A percentile compares a stretch with the other conserved stretches of the same genome.
Conservation (phyloP, 2,329 filamentous ascomycete genomes). For the Fusarium sublunatum region DNA sequence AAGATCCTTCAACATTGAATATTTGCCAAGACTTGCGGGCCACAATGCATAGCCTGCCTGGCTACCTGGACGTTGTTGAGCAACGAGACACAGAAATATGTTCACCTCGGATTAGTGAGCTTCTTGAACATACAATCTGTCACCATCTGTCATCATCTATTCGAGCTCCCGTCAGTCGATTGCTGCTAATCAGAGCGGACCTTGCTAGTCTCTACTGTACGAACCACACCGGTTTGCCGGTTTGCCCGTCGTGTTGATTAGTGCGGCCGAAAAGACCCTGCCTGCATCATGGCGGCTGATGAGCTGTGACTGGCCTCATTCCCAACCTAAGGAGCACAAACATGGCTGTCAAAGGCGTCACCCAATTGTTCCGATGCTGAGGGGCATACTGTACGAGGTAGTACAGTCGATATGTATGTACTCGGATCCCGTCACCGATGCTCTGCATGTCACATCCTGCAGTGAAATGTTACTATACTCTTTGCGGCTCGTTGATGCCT, state of each 20-base stretch:
- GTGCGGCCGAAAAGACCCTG: slow-evolving; percentile 30
- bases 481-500: slow-evolving; percentile 24
- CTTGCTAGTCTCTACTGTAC: slow-evolving; percentile 11
- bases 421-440: slow-evolving; percentile 4
- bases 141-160: slow-evolving; percentile 3
- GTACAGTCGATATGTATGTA: slow-evolving; percentile 7
- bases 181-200: slow-evolving; percentile 12
- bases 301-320: slow-evolving; percentile 36
- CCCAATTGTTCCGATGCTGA: not conserved
- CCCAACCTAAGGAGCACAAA: slow-evolving; percentile 8
- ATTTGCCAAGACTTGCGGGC: no score
- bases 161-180: slow-evolving; percentile 7
- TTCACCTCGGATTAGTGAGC: not conserved
- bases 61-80: not conserved
- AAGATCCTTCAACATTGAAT: no score
- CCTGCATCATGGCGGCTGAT: slow-evolving; percentile 30
- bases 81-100: not conserved
- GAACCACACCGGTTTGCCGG: slow-evolving; percentile 3
- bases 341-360: not conserved
- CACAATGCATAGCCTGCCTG: no score
- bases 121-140: slow-evolving; percentile 15
- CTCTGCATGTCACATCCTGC: slow-evolving; percentile 34
- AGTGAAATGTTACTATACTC: slow-evolving; percentile 23
- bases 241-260: slow-evolving; percentile 16
- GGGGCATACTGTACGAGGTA: slow-evolving; percentile 13